These are phyloP conservation scores for Pseudogymnoascus sp. DNA, from an alignment of 2,329 filamentous ascomycete species.

Conservation along the genomic window DNA sequence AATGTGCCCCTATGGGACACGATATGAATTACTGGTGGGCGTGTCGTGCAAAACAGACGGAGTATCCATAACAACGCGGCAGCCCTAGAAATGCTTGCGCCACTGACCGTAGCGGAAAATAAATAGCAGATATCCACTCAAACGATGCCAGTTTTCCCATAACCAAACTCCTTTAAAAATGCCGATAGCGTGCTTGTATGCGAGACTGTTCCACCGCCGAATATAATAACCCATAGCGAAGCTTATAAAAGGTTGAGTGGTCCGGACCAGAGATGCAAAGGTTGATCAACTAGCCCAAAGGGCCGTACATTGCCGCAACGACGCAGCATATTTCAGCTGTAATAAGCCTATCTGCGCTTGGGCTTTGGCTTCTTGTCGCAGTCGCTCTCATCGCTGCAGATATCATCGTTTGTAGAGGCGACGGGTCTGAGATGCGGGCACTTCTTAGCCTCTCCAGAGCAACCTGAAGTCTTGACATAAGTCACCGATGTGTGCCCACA, in stretches of 20 bases:
- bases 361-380: not conserved
- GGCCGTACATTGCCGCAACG: not conserved
- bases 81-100: not conserved
- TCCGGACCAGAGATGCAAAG: not conserved
- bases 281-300: not conserved
- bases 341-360: not conserved
- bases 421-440: not conserved
- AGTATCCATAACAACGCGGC: not conserved
- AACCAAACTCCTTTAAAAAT: conserved; percentile 2
- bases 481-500: not conserved
- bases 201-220: not conserved
- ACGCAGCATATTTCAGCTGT: not conserved
- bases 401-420: not conserved
- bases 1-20: not conserved
- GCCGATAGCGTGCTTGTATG: not conserved
- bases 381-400: not conserved
- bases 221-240: not conserved
- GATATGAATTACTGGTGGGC: not conserved
- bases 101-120: not conserved
- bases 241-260: not conserved
- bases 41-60: not conserved
- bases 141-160: not conserved
- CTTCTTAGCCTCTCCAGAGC: not conserved
- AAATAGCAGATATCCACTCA: not conserved
- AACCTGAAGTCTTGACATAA: not conserved